phyloP scores from a whole-genome alignment of 2,329 filamentous ascomycete species.

The Eutypa lata region DNA sequence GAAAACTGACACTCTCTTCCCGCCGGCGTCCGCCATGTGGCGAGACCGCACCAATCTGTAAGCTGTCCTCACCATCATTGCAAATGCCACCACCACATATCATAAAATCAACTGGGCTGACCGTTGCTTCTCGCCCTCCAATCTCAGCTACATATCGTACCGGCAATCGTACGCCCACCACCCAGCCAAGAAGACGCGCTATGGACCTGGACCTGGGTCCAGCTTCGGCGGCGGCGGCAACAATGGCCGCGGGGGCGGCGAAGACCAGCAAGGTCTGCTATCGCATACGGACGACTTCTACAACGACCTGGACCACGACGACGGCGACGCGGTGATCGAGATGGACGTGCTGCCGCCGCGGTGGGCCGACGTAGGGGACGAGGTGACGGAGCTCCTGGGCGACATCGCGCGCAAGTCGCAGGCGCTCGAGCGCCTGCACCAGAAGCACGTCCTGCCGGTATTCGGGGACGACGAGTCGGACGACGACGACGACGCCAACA shows the following conservation, averaged over 20 bases:
- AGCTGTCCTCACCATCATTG: conserved; percentile 23
- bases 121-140: neutral
- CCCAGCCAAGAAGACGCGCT: conserved; percentile 78
- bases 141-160: conserved; percentile 88
- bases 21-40: conserved; percentile 76
- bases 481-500: neutral
- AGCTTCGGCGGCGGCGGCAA: conserved; percentile 25
- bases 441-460: conserved; percentile 93
- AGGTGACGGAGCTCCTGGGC: conserved; percentile 79
- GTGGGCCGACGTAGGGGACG: conserved; percentile 93
- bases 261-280: conserved; percentile 74
- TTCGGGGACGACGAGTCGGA: conserved; percentile 82
- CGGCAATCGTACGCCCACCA: conserved; percentile 97
- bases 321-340: conserved; percentile 94
- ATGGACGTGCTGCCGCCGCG: conserved; percentile 95
- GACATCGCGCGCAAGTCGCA: conserved; percentile 81
- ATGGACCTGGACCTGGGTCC: conserved; percentile 44
- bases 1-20: conserved; percentile 22
- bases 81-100: conserved; percentile 18
- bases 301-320: conserved; percentile 62
- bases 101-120: conserved; percentile 15
- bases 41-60: conserved; percentile 99
- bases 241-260: conserved; percentile 57
- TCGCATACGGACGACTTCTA: conserved; percentile 67
- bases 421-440: conserved; percentile 85